Conservation (phyloP, 768 basidiomycete species). For the Lepiota venenata region DNA sequence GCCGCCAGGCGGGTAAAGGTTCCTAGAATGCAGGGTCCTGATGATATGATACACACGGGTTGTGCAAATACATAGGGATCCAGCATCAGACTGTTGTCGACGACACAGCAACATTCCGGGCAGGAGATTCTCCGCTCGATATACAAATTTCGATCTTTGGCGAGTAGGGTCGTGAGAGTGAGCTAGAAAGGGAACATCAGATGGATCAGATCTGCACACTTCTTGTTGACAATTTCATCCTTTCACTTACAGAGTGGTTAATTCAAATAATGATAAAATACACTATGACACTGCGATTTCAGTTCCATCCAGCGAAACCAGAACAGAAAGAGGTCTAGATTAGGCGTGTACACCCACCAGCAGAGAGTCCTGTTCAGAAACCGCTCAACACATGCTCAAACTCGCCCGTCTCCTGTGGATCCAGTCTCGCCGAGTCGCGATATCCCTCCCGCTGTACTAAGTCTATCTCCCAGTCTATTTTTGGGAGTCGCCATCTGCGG, state of each 20-base stretch:
- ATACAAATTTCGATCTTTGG: too few relatives aligned
- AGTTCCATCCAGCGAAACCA: neutral
- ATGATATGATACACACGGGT: neutral
- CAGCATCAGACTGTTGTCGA: too few relatives aligned
- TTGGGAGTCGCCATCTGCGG: neutral
- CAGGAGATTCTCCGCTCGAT: too few relatives aligned
- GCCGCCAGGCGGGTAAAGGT: neutral
- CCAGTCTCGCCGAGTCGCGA: conserved; percentile 5
- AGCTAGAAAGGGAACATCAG: too few relatives aligned
- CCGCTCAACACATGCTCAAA: conserved; percentile 8
- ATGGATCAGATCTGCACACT: too few relatives aligned
- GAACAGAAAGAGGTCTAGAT: neutral
- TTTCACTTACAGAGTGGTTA: too few relatives aligned
- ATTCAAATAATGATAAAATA: too few relatives aligned
- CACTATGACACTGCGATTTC: too few relatives aligned
- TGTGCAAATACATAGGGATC: too few relatives aligned
- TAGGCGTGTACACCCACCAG: neutral
- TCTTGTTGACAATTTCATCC: too few relatives aligned
- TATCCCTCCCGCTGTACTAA: conserved; percentile 8
- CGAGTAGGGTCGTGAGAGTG: too few relatives aligned
- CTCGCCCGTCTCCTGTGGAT: conserved; percentile 9
- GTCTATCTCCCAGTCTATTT: conserved; percentile 11
- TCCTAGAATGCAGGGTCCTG: neutral
- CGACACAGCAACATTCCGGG: too few relatives aligned
- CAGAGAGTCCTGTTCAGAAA: neutral